These are phyloP conservation scores for Carnegiea gigantea DNA, from an alignment of 179 eudicot species.

Conservation along the genomic window DNA sequence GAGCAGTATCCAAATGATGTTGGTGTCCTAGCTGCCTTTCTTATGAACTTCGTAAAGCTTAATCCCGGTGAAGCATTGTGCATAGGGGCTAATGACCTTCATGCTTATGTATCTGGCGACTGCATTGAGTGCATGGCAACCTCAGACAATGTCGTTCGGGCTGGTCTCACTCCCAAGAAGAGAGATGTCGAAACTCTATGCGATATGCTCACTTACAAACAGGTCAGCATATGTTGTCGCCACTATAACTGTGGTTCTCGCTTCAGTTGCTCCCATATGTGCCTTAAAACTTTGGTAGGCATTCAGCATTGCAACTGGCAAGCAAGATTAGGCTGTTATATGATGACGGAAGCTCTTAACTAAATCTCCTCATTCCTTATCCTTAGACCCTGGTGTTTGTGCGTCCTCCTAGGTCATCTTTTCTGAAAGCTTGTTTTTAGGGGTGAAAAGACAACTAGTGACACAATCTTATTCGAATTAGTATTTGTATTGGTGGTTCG, in stretches of 20 bases:
- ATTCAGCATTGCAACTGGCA: no score
- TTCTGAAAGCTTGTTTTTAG: no score
- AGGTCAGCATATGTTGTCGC: constrained; percentile 35
- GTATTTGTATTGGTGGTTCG: no score
- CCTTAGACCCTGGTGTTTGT: no score
- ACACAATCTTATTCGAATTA: no score
- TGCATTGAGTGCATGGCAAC: constrained; percentile 97
- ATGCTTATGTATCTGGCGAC: constrained; percentile 86
- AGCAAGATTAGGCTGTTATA: no score
- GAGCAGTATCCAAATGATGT: constrained; percentile 73
- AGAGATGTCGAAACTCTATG: constrained; percentile 75
- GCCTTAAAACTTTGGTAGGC: no score
- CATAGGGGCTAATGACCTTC: constrained; percentile 88
- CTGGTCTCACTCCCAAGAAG: constrained; percentile 86
- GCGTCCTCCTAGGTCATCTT: no score
- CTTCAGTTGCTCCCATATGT: neutral
- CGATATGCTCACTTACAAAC: constrained; percentile 91
- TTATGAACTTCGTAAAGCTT: constrained; percentile 74
- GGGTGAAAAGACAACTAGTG: no score
- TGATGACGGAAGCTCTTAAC: no score
- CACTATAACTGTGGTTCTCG: neutral
- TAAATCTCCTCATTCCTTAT: no score
- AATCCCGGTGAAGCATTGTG: constrained; percentile 84
- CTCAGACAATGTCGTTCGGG: constrained; percentile 95
- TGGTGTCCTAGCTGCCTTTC: constrained; percentile 75